Conservation (phyloP, 306 rosid species). For the Begonia peltatifolia region DNA sequence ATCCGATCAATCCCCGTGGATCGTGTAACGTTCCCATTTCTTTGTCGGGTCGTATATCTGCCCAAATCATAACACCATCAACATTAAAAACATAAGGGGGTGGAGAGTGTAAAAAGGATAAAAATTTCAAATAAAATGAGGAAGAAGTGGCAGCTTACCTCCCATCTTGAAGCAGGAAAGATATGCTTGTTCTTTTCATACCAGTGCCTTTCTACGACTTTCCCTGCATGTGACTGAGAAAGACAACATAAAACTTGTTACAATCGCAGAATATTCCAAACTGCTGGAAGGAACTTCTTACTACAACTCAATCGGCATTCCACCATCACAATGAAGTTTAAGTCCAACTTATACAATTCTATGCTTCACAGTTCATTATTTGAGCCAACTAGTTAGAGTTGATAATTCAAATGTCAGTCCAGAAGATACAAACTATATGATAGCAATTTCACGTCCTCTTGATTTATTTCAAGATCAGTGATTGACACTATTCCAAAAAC, state of each 20-base stretch:
- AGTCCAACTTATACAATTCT: background rate
- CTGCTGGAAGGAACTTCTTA: too few species aligned
- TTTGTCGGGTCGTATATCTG: constrained; percentile 50
- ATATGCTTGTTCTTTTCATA: constrained; percentile 96
- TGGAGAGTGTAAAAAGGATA: background rate
- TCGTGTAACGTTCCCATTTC: constrained; percentile 64
- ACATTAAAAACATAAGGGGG: background rate
- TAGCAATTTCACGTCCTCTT: too few species aligned
- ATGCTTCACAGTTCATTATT: too few species aligned
- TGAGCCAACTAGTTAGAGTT: too few species aligned
- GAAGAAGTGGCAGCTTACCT: constrained; percentile 29
- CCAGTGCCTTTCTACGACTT: constrained; percentile 97
- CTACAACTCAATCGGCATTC: too few species aligned
- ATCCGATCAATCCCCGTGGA: constrained; percentile 50
- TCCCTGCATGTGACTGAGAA: constrained; percentile 90
- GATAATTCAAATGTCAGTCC: too few species aligned
- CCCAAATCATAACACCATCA: background rate
- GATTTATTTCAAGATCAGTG: too few species aligned
- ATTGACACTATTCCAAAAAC: too few species aligned
- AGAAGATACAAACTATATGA: too few species aligned
- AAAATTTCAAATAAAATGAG: background rate
- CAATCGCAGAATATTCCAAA: too few species aligned
- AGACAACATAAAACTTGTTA: background rate
- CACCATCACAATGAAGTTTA: background rate
- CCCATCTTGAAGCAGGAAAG: constrained; percentile 99